Evolutionary conservation across 108 stramenopile species (phyloP).

Genomic region (Nitzschia inconspicua): DNA sequence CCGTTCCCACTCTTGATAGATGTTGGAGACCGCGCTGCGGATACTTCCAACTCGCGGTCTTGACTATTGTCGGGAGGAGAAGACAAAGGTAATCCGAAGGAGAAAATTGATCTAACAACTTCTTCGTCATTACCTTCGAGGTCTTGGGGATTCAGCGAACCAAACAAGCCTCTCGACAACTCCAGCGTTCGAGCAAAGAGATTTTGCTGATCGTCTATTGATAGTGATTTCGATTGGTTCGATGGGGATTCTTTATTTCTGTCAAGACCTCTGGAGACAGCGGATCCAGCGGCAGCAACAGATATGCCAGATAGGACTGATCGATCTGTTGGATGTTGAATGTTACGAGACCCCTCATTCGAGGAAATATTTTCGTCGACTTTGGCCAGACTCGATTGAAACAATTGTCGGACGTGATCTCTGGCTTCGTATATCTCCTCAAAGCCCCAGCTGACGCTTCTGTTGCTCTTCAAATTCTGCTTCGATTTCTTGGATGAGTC

Average conservation of each 20-base stretch:
- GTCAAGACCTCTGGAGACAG: not conserved
- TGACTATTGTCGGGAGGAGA: too few relatives aligned
- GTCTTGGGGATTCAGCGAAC: conserved; percentile 15
- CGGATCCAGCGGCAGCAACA: conserved; percentile 7
- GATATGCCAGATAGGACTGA: too few relatives aligned
- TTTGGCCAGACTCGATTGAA: not conserved
- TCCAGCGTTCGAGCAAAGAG: conserved; percentile 24
- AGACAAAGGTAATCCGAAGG: too few relatives aligned
- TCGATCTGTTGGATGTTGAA: not conserved
- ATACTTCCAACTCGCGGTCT: too few relatives aligned
- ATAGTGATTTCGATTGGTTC: too few relatives aligned
- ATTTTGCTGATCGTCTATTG: conserved; percentile 29
- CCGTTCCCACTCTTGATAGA: too few relatives aligned
- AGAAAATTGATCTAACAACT: conserved; percentile 2
- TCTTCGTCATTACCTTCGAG: conserved; percentile 18
- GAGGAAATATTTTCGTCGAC: too few relatives aligned
- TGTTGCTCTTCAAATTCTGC: not conserved
- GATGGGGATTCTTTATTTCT: too few relatives aligned
- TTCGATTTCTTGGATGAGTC: not conserved
- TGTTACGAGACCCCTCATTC: too few relatives aligned
- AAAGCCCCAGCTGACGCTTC: conserved; percentile 25
- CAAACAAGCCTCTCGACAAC: conserved; percentile 28
- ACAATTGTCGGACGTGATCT: not conserved
- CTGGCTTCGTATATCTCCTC: conserved; percentile 27
- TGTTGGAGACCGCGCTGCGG: too few relatives aligned